Conservation (phyloP, 2,329 filamentous ascomycete genomes). For the Fusarium circinatum region DNA sequence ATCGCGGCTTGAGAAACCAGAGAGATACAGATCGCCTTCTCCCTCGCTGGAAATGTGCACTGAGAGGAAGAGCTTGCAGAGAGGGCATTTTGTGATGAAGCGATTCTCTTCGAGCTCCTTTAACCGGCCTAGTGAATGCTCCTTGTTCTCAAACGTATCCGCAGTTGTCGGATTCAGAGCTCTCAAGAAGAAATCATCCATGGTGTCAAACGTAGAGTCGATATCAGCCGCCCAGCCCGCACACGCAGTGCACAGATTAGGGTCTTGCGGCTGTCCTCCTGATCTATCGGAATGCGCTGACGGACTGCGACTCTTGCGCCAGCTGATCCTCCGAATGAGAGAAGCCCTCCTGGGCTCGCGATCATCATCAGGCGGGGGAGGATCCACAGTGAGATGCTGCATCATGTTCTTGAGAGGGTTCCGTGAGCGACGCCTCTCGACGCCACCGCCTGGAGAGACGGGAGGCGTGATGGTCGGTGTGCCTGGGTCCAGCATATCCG, state of each 20-base stretch:
- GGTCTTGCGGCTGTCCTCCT: constrained; percentile 43
- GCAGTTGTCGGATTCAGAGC: constrained; percentile 44
- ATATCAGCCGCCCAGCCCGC: constrained; percentile 49
- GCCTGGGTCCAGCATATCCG: constrained; percentile 44
- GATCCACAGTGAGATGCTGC: constrained; percentile 51
- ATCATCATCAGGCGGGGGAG: constrained; percentile 43
- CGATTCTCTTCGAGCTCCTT: constrained; percentile 47
- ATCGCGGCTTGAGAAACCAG: constrained; percentile 49
- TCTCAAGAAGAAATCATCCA: constrained; percentile 46
- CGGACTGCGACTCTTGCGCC: constrained; percentile 50
- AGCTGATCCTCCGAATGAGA: constrained; percentile 50
- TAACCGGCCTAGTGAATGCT: constrained; percentile 44
- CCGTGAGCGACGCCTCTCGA: constrained; percentile 48
- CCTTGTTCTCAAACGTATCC: constrained; percentile 47
- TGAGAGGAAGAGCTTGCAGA: constrained; percentile 50
- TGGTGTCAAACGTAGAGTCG: constrained; percentile 47
- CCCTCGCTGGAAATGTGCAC: constrained; percentile 48
- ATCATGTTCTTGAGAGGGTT: constrained; percentile 52
- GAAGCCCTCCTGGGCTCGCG: constrained; percentile 45
- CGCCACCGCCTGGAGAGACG: constrained; percentile 35
- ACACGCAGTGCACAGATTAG: constrained; percentile 46
- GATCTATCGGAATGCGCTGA: constrained; percentile 49
- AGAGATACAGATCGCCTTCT: constrained; percentile 46
- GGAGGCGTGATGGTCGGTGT: constrained; percentile 37
- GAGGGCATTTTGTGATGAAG: constrained; percentile 48